Evolutionary conservation across 352 stramenopile species (phyloP), one percentile per base, ranked within the genome.

Genomic region (Heterotrichella gracilis): DNA sequence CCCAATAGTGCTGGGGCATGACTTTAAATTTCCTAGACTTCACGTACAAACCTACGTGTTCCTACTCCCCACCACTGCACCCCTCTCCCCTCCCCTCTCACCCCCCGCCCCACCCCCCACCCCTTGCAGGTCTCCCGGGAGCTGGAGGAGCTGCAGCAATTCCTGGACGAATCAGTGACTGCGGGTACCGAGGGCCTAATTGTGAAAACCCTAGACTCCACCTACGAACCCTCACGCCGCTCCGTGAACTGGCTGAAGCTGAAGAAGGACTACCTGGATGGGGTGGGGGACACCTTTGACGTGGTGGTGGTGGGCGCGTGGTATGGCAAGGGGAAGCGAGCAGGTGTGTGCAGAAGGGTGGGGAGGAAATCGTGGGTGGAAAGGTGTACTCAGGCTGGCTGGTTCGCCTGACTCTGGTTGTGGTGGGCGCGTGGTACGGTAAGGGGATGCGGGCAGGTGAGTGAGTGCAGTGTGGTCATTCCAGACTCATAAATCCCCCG

Each of bases 231-330:
- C 2, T 92, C 87, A 2, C 92, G 91, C 71, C 84, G 91, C 32
- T 96, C 88, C 3, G 81, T 98, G 70, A 98, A 98, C 76, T 99
- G 93, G 93, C 81, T 99, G 42, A 99, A 99, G 75, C 82, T 99
- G 2, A 99, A 99, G 78, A 98, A 98, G 75, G 93, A 99, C 77
- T 98, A 98, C 71, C 76, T 99, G 0, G 88, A 96, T 22, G 89
- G 88, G 20, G 25, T 77, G 3, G 72, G 67, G 2, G 92, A 99
- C 76, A 96, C 89, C 3, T 84, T 95, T 0, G 93, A 99, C 76
- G 78, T 99, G 20, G 92, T 99, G 23, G 89, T 90, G 0, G 87
- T 99, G 63, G 93, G 91, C n/a, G 92, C 89, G 3, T 99, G 95
- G 78, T 81, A 94, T 70, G 93, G 93, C 1, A 82, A 79, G 70